Base-by-base conservation (phyloP, 768 basidiomycete species). In the Macrocybe gigantea region DNA sequence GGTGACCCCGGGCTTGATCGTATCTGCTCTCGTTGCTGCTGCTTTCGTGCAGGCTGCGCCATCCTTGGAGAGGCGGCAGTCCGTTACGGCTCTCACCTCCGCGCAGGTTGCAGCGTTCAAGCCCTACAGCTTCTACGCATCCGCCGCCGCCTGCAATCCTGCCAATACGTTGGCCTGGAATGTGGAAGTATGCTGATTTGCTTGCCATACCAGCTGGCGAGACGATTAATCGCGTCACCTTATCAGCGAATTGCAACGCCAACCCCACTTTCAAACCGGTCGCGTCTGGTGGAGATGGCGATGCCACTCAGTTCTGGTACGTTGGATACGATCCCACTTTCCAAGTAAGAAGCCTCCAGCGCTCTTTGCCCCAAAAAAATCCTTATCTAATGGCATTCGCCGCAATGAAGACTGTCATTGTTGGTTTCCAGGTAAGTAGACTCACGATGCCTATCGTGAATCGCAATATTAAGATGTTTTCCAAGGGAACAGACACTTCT, bases 211-310 rank as follows among this genome's bases (percentile, higher is more conserved):
- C 10, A 41, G 52, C 14, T 59, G 55, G 43, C 55, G 36, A 51
- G 32, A 44, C 33, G n/a, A 60, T 66, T 61, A 46, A 12, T 2
- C 30, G 31, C 14, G 29, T 35, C n/a, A 22, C 11, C 6, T 30
- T 38, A 9, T 40, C 51, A 76, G 73, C 60, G 12, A 68, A 75
- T 55, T 80, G 78, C 54, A 39, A 65, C 1, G 75, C 71, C 7
- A 78, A 74, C 51, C 55, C 74, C 7, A 46, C 52, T 36, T 80
- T 80, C 49, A 38, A 64, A 32, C 73, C 78, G 0, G 62, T 71
- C 22, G 33, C 68, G 39, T 64, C 67, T 22, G 77, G 77, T 6
- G 78, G 78, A 0, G 66, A 79, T 51, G 74, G 73, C 5, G 53
- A 66, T 22, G 55, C 33, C 6, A 54, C 66, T 11, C 76, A 78